Conservation (phyloP, 306 rosid species). For the Trichosanthes cucumerina region DNA sequence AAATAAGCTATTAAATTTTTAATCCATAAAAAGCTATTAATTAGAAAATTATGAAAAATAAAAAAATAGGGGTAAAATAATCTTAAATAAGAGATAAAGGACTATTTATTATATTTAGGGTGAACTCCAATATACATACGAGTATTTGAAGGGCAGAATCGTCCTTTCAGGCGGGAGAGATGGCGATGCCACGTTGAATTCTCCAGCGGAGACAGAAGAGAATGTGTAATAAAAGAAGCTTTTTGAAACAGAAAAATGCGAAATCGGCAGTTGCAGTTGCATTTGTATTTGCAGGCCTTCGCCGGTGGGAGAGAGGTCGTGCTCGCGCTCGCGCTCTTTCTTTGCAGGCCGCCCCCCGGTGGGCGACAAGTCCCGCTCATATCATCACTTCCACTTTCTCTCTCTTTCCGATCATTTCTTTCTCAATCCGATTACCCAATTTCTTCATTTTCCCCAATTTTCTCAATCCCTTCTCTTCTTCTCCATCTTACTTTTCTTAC, state of each 20-base stretch:
- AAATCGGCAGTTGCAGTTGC: slow-evolving; percentile 13
- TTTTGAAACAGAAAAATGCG: neutral
- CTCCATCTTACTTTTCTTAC: neutral
- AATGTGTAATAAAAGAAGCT: neutral
- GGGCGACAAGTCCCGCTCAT: slow-evolving; percentile 10
- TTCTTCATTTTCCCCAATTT: neutral
- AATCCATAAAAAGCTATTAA: no score
- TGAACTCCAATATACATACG: no score
- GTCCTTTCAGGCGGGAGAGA: neutral
- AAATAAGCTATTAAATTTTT: no score
- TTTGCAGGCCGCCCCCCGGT: neutral
- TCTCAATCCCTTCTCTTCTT: neutral
- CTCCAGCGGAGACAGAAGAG: slow-evolving; percentile 1
- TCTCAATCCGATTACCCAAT: neutral
- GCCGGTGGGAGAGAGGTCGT: slow-evolving; percentile 32
- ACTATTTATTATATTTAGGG: neutral
- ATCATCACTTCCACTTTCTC: slow-evolving; percentile 16
- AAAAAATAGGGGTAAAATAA: no score
- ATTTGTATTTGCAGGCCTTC: slow-evolving; percentile 10
- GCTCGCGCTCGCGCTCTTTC: slow-evolving; percentile 28
- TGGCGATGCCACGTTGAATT: slow-evolving; percentile 5
- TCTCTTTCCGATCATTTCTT: neutral
- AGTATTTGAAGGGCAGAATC: neutral
- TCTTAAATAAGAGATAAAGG: no score
- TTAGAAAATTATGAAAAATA: no score